Evolutionary conservation across 2,329 filamentous ascomycete species (phyloP).

Genomic region (Clonostachys chloroleuca): DNA sequence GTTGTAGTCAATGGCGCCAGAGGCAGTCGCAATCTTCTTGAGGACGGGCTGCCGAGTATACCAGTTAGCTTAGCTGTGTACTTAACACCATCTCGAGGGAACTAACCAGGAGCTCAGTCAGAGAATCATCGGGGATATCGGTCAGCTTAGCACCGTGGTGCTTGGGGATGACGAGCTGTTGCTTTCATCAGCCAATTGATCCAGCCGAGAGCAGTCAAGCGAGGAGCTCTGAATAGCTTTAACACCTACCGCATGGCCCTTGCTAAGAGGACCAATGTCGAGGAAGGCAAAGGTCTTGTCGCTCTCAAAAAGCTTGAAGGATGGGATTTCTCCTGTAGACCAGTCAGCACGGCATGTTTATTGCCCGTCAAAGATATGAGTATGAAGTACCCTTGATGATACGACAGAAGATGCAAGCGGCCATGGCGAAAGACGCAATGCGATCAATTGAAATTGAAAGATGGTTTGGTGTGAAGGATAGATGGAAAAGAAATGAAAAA

Average conservation of each 20-base stretch:
- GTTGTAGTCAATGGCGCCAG: conserved; percentile 80
- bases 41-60: conserved; percentile 36
- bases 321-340: conserved; percentile 81
- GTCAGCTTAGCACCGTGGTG: conserved; percentile 85
- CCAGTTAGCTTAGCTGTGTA: not conserved
- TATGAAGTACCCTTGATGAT: conserved; percentile 76
- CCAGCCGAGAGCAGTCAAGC: conserved; percentile 74
- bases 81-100: not conserved
- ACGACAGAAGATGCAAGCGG: conserved; percentile 96
- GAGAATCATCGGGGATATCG: conserved; percentile 87
- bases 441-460: too few relatives aligned
- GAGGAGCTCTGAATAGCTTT: not conserved
- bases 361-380: not conserved
- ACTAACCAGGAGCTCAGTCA: conserved; percentile 74
- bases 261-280: conserved; percentile 86
- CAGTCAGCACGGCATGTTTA: not conserved
- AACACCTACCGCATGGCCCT: conserved; percentile 75
- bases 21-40: conserved; percentile 79
- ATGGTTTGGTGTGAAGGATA: too few relatives aligned
- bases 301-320: conserved; percentile 92
- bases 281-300: conserved; percentile 94
- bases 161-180: conserved; percentile 92
- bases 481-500: too few relatives aligned
- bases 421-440: not conserved
- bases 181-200: not conserved